phyloP scores from a whole-genome alignment of 83 land plant genomes.

The Picea mariana region DNA sequence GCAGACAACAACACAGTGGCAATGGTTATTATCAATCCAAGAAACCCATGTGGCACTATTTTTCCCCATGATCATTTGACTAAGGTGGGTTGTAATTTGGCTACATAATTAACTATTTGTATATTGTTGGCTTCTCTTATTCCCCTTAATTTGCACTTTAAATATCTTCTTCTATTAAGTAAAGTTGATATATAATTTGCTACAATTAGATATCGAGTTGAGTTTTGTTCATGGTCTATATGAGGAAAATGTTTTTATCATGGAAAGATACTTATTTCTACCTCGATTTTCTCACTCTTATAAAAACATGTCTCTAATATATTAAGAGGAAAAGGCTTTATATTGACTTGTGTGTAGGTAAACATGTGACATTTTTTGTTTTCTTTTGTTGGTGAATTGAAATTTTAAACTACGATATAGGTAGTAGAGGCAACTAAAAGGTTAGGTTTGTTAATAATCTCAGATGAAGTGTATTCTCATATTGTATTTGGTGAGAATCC shows the following conservation, averaged over 20 bases:
- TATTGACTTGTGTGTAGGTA: background rate
- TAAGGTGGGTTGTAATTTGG: background rate
- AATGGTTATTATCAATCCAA: slow-evolving; percentile 72
- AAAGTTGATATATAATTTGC: slow-evolving; percentile 2
- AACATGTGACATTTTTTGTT: background rate
- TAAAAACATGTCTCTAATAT: background rate
- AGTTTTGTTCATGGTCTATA: background rate
- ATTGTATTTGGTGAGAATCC: background rate
- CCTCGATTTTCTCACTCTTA: background rate
- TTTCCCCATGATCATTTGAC: slow-evolving; percentile 45
- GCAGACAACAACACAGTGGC: slow-evolving; percentile 74
- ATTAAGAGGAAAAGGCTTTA: background rate
- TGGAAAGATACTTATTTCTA: background rate
- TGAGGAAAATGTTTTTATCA: background rate
- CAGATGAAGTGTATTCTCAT: slow-evolving; percentile 11
- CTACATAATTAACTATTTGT: slow-evolving; percentile 2
- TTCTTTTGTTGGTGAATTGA: background rate
- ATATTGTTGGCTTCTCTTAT: background rate
- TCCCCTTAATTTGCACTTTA: background rate
- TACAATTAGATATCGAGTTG: background rate
- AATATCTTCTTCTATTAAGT: background rate
- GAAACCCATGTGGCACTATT: slow-evolving; percentile 84
- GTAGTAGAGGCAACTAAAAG: slow-evolving; percentile 71
- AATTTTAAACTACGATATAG: slow-evolving; percentile 25
- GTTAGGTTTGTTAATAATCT: slow-evolving; percentile 58